Base-by-base conservation (phyloP, 306 rosid species). In the Psophocarpus tetragonolobus region DNA sequence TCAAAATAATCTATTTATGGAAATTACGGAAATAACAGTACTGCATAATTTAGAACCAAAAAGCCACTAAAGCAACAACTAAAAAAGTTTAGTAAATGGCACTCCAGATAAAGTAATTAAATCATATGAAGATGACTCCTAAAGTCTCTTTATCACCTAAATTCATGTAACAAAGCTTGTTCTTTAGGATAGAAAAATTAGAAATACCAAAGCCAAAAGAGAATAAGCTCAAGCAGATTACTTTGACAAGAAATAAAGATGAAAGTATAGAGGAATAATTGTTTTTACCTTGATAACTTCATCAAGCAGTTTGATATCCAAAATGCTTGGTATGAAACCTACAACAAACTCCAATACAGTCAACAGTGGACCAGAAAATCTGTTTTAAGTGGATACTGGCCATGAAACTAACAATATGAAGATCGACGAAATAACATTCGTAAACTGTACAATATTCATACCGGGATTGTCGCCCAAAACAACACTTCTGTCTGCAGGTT, bases 401-500 rank as follows among this genome's bases (percentile, higher is more conserved):
- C 67, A 81, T 60, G 71, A 42, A 57, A 75, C 62, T 38, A 72
- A 63, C 4, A 63, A 68, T 51, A 63, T 4, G 30, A 17, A 58
- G 30, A 20, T 66, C 33, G 38, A 18, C n/a, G 39, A 33, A 53
- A 41, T 27, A 17, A 3, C 65, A 47, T 68, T 20, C 69, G 53
- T 47, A 14, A 51, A 73, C 41, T 2, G 24, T n/a, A 83, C 62
- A 67, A 44, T 56, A 62, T 68, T 38, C 74, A 45, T 74, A 92
- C 97, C 93, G 56, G 93, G 88, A 85, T 84, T 90, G 68, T 88
- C 97, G 73, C 98, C 98, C 0, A 90, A 89, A 68, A 92, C 85
- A 38, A 90, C 78, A 80, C 97, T 90, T 87, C 95, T 80, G 42
- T 89, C 98, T 8, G 95, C 97, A 73, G 98, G 97, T 84, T 94